Percentiles rank a stretch among this genome's conserved stretches.
phyloP scores from a whole-genome alignment of 1,284 basidiomycete species.

The Stygiomarasmius scandens region DNA sequence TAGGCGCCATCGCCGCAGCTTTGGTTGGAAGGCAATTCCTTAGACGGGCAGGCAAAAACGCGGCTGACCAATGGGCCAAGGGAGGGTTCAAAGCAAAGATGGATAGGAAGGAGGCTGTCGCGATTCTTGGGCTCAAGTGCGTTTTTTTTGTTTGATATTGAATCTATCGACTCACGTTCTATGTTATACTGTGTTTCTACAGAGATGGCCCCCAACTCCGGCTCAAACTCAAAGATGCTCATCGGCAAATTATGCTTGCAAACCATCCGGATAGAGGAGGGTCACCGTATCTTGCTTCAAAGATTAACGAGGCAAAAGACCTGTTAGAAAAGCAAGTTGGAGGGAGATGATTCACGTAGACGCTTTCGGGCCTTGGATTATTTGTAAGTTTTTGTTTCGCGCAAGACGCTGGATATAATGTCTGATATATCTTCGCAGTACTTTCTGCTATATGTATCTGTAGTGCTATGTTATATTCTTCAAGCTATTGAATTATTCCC shows the following conservation, averaged over 20 bases:
- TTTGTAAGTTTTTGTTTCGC: too few species aligned
- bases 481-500: too few species aligned
- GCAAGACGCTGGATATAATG: too few species aligned
- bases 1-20: conserved; percentile 81
- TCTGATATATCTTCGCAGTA: too few species aligned
- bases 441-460: too few species aligned
- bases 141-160: conserved; percentile 35
- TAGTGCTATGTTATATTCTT: too few species aligned
- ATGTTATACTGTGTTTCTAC: conserved; percentile 11
- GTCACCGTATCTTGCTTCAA: conserved; percentile 95
- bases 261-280: conserved; percentile 98
- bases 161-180: not conserved
- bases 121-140: conserved; percentile 90
- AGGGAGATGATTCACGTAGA: conserved; percentile 1
- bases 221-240: conserved; percentile 85
- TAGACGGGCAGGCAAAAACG: conserved; percentile 58
- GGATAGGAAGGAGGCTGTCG: conserved; percentile 92
- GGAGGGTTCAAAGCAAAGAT: conserved; percentile 96
- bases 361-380: not conserved
- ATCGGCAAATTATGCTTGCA: conserved; percentile 90
- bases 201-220: conserved; percentile 79
- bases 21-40: conserved; percentile 74
- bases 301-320: conserved; percentile 94
- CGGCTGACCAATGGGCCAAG: conserved; percentile 85
- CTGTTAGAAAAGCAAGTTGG: conserved; percentile 61